phyloP scores from a whole-genome alignment of 2,329 filamentous ascomycete genomes.

The Corynespora cassiicola region DNA sequence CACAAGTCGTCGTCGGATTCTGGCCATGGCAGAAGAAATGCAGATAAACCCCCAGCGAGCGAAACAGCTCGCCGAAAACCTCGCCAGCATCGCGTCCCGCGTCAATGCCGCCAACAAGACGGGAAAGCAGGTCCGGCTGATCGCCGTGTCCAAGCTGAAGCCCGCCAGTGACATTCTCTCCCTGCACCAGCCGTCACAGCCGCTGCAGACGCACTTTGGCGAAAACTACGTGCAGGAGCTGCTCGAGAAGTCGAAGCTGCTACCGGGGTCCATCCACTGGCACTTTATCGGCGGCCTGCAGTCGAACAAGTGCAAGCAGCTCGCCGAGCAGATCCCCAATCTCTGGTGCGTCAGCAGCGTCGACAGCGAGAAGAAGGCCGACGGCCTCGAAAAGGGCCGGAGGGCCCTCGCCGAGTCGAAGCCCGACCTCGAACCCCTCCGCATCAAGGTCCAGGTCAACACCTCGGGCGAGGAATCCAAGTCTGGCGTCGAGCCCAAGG shows the following conservation, averaged over 20 bases:
- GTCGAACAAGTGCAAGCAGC: slow-evolving; percentile 87
- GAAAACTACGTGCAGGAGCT: slow-evolving; percentile 92
- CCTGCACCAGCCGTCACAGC: slow-evolving; percentile 66
- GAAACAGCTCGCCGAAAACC: slow-evolving; percentile 53
- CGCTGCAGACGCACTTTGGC: slow-evolving; percentile 78
- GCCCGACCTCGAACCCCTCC: slow-evolving; percentile 55
- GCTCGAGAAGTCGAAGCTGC: slow-evolving; percentile 78
- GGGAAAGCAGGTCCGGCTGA: slow-evolving; percentile 69
- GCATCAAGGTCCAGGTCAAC: slow-evolving; percentile 92
- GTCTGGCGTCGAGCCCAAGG: slow-evolving; percentile 76
- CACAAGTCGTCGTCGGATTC: too few species aligned
- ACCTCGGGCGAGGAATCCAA: slow-evolving; percentile 89
- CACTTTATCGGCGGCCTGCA: slow-evolving; percentile 97
- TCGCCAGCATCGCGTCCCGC: slow-evolving; percentile 49
- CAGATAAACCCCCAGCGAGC: slow-evolving; percentile 52
- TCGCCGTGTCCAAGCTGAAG: slow-evolving; percentile 96
- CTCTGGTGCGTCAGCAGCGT: slow-evolving; percentile 92
- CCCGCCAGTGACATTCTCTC: slow-evolving; percentile 89
- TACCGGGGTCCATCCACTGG: slow-evolving; percentile 82
- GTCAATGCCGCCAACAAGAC: slow-evolving; percentile 48
- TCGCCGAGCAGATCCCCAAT: slow-evolving; percentile 83
- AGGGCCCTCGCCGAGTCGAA: slow-evolving; percentile 57
- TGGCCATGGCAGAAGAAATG: slow-evolving; percentile 48
- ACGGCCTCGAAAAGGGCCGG: slow-evolving; percentile 78
- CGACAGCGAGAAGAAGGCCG: slow-evolving; percentile 86